Base-by-base conservation (phyloP, 441 rosid genomes). In the Adansonia gregorii region DNA sequence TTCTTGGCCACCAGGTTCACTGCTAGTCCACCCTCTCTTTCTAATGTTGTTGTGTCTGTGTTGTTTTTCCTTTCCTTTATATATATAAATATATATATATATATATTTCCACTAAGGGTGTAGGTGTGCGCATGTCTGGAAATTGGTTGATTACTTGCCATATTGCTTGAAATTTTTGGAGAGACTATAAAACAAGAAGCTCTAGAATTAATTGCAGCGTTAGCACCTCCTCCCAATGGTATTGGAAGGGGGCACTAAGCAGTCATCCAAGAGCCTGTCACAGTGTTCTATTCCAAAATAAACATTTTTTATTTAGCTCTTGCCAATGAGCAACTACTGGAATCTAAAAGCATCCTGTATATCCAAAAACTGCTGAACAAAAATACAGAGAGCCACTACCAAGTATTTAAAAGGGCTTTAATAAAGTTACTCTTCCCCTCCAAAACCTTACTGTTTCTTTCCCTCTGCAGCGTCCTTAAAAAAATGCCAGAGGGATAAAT, bases 1-100 rank as follows among this genome's bases (percentile, higher is more conserved):
- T 80, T 85, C 98, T 77, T 97, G 99, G 99, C 88, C 98, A 72
- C 97, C 97, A 90, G 99, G 97, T 94, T 78, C 72, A 85, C 19
- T 63, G 45, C 6, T 52, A 19, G n/a, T 8, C 61, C 52, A 39
- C 63, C 46, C 39, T 52, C 39, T n/a, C 43, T 49, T 74, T 35
- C 10, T 31, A 17, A 19, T 72, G 51, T 55, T 41, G 3, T 6
- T 31, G 3, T 35, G 15, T 60, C 15, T 60, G 14, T 35, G 0
- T n/a, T 64, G 45, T 35, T 17, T 69, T n/a, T 10, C 0, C n/a
- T 63, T 63, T 4, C 43, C 9, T 6, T 2, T 17, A 8, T 31
- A 54, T 69, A 1, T 24, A 70, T 15, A 63, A 6, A 31, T 8
- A 27, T 39, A 8, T 39, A 11, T 12, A 22, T 55, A 9, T 11